These are phyloP conservation scores for Suillus placidus DNA, from an alignment of 768 basidiomycete species.

Conservation along the genomic window DNA sequence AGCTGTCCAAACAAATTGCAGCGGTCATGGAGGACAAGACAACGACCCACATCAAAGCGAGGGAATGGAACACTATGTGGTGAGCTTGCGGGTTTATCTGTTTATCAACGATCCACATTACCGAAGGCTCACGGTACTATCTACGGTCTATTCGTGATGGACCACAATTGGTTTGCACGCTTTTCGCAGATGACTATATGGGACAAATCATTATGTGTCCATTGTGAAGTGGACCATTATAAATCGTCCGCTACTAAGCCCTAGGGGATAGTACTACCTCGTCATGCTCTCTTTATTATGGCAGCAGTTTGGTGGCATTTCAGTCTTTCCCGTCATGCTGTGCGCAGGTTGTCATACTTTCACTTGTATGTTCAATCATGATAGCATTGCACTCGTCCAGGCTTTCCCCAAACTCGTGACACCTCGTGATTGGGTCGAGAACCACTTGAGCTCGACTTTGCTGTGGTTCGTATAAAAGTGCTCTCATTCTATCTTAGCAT, in stretches of 20 bases:
- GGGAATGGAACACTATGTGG: neutral
- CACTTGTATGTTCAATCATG: neutral
- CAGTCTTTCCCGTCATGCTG: neutral
- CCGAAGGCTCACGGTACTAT: neutral
- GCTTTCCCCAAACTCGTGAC: neutral
- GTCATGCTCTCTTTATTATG: neutral
- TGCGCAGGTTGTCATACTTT: neutral
- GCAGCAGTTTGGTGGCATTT: neutral
- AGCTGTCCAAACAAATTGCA: conserved; percentile 23
- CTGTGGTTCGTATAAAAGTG: neutral
- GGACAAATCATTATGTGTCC: neutral
- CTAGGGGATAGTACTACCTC: neutral
- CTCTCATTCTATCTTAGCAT: neutral
- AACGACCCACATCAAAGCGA: neutral
- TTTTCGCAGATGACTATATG: neutral
- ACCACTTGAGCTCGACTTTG: neutral
- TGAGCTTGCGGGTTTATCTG: neutral
- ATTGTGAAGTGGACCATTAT: neutral
- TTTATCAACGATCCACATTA: neutral
- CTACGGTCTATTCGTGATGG: neutral
- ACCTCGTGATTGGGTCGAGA: conserved; percentile 1
- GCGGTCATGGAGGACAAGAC: conserved; percentile 19
- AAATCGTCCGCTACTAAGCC: neutral
- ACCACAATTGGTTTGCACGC: neutral
- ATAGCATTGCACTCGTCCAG: neutral